Evolutionary conservation across 768 basidiomycete species (phyloP).

Genomic region (Boletellus sp.): DNA sequence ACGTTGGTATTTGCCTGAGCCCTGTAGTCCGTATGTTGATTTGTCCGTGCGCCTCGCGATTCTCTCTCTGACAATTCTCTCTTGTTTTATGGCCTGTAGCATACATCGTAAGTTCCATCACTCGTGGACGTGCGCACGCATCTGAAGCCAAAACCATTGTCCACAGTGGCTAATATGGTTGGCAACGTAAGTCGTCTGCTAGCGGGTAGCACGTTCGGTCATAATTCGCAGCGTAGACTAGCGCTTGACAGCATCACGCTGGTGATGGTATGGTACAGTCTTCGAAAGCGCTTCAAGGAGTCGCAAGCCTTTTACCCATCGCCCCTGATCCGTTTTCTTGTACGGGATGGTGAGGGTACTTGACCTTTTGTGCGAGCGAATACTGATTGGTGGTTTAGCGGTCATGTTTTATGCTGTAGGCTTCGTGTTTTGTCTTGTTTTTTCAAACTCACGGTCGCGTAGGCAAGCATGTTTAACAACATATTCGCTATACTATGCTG

Average conservation of each 20-base stretch:
- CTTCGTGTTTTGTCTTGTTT: too few relatives aligned
- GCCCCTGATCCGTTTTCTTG: not conserved
- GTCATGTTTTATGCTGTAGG: slow-evolving; percentile 4
- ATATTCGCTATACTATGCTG: slow-evolving; percentile 9
- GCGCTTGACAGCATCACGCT: slow-evolving; percentile 1
- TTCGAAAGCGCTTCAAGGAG: slow-evolving; percentile 1
- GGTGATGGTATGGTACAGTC: slow-evolving; percentile 1
- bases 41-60: not conserved
- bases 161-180: not conserved
- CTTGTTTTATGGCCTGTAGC: not conserved
- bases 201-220: not conserved
- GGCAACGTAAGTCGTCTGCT: not conserved
- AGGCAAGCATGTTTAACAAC: slow-evolving; percentile 6
- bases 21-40: not conserved
- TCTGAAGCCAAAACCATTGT: not conserved
- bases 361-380: not conserved
- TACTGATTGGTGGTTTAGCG: slow-evolving; percentile 1
- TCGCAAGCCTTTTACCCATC: not conserved
- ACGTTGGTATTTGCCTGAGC: not conserved
- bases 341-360: slow-evolving; percentile 7
- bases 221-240: not conserved
- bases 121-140: not conserved
- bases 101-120: not conserved
- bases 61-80: not conserved
- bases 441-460: not conserved